Evolutionary conservation across 306 rosid species (phyloP).

Genomic region (Pyrus betulifolia): DNA sequence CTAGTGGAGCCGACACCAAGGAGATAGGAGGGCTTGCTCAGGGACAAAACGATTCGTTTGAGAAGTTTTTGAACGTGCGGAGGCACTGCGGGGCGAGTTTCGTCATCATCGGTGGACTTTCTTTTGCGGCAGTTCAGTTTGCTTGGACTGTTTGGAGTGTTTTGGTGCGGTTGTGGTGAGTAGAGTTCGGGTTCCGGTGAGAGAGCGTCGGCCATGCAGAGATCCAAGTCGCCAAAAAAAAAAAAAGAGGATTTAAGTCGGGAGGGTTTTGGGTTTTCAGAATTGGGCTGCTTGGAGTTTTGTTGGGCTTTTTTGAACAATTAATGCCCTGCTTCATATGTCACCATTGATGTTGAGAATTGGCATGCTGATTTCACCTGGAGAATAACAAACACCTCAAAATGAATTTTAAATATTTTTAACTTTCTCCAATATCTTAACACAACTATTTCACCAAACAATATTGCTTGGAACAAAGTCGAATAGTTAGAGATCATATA

Average conservation of each 20-base stretch:
- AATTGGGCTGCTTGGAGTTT: background rate
- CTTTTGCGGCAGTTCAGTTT: constrained; percentile 26
- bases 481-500: no score
- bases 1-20: constrained; percentile 34
- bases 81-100: background rate
- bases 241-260: background rate
- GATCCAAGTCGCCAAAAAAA: background rate
- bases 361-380: no score
- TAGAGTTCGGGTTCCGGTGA: background rate
- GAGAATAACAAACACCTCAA: no score
- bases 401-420: no score
- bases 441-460: no score
- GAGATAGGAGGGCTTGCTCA: constrained; percentile 53
- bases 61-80: constrained; percentile 20
- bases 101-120: constrained; percentile 11
- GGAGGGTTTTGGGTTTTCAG: background rate
- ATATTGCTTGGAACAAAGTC: no score
- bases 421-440: no score
- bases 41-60: constrained; percentile 30
- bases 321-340: no score
- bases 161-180: background rate
- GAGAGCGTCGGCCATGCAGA: background rate
- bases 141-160: background rate
- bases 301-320: background rate
- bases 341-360: no score